Conservation (phyloP, 768 basidiomycete species). For the Serendipita sp. region DNA sequence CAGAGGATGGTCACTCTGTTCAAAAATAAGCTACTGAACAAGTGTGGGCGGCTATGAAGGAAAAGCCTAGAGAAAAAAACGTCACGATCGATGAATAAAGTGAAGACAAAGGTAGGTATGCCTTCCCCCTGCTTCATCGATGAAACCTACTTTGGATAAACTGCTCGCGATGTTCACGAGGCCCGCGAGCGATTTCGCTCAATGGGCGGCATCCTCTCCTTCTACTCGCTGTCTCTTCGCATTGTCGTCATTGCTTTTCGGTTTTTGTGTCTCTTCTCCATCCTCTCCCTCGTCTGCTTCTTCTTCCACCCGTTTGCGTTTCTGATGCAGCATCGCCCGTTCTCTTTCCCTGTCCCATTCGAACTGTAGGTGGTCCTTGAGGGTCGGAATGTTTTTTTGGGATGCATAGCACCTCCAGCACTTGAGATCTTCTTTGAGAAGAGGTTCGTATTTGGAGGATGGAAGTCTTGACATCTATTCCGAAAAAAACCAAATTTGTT, state of each 20-base stretch:
- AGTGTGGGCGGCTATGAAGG: too few species aligned
- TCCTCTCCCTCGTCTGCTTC: neutral
- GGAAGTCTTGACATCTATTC: conserved; percentile 39
- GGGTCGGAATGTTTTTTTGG: conserved; percentile 54
- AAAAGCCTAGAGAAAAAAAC: too few species aligned
- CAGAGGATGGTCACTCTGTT: too few species aligned
- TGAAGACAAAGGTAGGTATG: too few species aligned
- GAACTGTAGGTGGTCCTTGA: conserved; percentile 61
- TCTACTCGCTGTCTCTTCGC: neutral
- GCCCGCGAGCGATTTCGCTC: too few species aligned
- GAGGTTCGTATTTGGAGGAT: conserved; percentile 38
- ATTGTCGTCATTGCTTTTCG: neutral
- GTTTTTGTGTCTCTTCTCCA: neutral
- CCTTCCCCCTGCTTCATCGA: too few species aligned
- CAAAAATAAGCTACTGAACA: too few species aligned
- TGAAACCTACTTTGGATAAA: too few species aligned
- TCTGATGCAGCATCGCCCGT: conserved; percentile 2
- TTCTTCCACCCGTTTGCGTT: conserved; percentile 1
- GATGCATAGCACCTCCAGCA: conserved; percentile 56
- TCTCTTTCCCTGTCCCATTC: conserved; percentile 44
- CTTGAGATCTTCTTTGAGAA: conserved; percentile 48
- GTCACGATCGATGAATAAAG: too few species aligned
- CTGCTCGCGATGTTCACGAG: too few species aligned
- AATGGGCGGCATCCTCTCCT: too few species aligned
- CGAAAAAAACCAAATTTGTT: neutral